A percentile compares a stretch with the other conserved stretches of the same genome.
Evolutionary conservation across 208 protist species (phyloP).

Genomic region (Trypanosoma brucei): DNA sequence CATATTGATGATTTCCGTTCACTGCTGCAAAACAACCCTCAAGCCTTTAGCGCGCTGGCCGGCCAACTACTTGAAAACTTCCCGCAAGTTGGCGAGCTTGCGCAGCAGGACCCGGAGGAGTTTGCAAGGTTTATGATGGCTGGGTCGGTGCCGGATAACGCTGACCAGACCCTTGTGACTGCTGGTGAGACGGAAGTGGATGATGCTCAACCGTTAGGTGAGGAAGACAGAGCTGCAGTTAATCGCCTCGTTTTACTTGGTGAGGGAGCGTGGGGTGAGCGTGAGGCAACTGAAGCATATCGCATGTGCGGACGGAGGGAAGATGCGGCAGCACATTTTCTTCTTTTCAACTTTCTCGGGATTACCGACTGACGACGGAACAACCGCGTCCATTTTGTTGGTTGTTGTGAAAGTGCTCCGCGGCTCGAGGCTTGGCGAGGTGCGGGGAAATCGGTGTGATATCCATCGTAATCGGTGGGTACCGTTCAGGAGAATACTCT

Average conservation of each 20-base stretch:
- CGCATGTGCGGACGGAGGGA: slow-evolving; percentile 59
- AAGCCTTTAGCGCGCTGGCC: slow-evolving; percentile 50
- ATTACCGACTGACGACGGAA: slow-evolving; percentile 7
- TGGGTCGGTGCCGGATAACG: slow-evolving; percentile 19
- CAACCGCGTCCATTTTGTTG: too few species aligned
- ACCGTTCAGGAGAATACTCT: too few species aligned
- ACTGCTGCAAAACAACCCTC: slow-evolving; percentile 54
- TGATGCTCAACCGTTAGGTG: slow-evolving; percentile 20
- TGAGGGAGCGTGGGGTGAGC: slow-evolving; percentile 72
- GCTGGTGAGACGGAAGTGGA: neutral
- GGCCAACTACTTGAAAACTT: slow-evolving; percentile 64
- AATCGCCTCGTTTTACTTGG: slow-evolving; percentile 70
- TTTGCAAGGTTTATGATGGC: slow-evolving; percentile 66
- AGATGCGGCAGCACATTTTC: slow-evolving; percentile 72
- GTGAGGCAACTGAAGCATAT: slow-evolving; percentile 70
- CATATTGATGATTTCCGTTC: slow-evolving; percentile 70
- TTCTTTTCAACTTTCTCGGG: slow-evolving; percentile 53
- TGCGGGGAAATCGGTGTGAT: too few species aligned
- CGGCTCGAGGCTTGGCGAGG: too few species aligned
- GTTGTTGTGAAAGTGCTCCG: too few species aligned
- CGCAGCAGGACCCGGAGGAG: slow-evolving; percentile 56
- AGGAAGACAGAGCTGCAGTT: slow-evolving; percentile 44
- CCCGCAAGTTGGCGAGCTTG: slow-evolving; percentile 57
- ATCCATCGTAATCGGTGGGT: too few species aligned
- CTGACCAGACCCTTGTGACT: slow-evolving; percentile 1